These are phyloP conservation scores for Papiliotrema laurentii DNA, from an alignment of 1,284 basidiomycete species.

Conservation along the genomic window DNA sequence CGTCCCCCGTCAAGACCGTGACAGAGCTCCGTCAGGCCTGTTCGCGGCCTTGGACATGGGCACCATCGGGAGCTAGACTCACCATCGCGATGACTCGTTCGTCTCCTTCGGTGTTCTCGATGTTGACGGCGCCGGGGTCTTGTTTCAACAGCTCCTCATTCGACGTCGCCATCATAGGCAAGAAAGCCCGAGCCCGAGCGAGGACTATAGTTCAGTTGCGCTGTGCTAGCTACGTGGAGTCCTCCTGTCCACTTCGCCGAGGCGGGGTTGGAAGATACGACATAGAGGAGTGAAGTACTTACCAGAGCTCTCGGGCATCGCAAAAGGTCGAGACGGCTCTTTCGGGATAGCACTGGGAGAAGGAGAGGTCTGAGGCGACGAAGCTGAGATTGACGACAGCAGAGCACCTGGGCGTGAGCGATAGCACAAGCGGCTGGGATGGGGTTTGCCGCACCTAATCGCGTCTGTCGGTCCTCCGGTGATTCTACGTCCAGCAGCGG, in stretches of 20 bases:
- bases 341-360: not conserved
- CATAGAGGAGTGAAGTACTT: too few relatives aligned
- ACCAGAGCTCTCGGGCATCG: slow-evolving; percentile 1
- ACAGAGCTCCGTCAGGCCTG: too few relatives aligned
- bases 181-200: slow-evolving; percentile 34
- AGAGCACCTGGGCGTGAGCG: not conserved
- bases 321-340: not conserved
- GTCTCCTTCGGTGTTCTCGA: slow-evolving; percentile 26
- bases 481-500: slow-evolving; percentile 5
- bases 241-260: too few relatives aligned
- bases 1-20: too few relatives aligned
- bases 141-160: slow-evolving; percentile 27
- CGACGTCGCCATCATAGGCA: slow-evolving; percentile 30
- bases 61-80: not conserved
- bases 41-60: too few relatives aligned
- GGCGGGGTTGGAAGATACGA: too few relatives aligned
- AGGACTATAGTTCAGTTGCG: too few relatives aligned
- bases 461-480: slow-evolving; percentile 1
- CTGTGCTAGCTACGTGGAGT: too few relatives aligned
- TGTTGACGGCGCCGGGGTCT: slow-evolving; percentile 27
- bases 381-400: not conserved
- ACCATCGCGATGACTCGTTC: slow-evolving; percentile 30
- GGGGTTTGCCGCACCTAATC: not conserved
- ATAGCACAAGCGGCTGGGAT: not conserved
- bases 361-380: not conserved